phyloP scores from a whole-genome alignment of 75 land plant genomes.

The Sequoiadendron giganteum region DNA sequence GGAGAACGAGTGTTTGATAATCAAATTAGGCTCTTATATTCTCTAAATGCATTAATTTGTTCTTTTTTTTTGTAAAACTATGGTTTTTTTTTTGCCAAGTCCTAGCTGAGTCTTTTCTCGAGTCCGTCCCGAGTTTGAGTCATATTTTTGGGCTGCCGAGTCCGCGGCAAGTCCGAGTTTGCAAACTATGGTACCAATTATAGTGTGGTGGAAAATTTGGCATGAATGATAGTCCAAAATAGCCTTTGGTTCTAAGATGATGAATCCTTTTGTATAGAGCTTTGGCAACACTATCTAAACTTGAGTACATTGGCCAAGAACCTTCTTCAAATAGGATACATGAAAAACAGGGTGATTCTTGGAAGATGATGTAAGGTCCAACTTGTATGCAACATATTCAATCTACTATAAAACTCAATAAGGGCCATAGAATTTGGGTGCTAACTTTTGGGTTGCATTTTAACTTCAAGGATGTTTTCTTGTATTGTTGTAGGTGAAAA shows the following conservation, averaged over 20 bases:
- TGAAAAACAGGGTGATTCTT: too few relatives aligned
- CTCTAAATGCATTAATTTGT: too few relatives aligned
- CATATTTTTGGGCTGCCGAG: too few relatives aligned
- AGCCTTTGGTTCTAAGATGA: background rate
- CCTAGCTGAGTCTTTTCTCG: too few relatives aligned
- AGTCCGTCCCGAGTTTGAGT: too few relatives aligned
- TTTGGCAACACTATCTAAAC: background rate
- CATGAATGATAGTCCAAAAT: background rate
- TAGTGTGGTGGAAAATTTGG: background rate
- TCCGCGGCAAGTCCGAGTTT: too few relatives aligned
- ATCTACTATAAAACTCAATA: background rate
- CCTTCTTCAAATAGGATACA: too few relatives aligned
- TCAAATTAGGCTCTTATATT: too few relatives aligned
- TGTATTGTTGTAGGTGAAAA: background rate
- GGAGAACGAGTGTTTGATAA: too few relatives aligned
- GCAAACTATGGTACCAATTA: background rate
- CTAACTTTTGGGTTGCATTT: background rate
- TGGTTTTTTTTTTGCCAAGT: too few relatives aligned
- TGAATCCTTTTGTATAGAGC: background rate
- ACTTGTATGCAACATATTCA: background rate
- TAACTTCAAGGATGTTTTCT: background rate
- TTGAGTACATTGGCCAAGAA: background rate
- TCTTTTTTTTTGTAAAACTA: too few relatives aligned
- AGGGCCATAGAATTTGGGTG: background rate
- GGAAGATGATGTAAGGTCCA: background rate